Conservation (phyloP, 1,284 basidiomycete species). For the Puccinia novopanici region DNA sequence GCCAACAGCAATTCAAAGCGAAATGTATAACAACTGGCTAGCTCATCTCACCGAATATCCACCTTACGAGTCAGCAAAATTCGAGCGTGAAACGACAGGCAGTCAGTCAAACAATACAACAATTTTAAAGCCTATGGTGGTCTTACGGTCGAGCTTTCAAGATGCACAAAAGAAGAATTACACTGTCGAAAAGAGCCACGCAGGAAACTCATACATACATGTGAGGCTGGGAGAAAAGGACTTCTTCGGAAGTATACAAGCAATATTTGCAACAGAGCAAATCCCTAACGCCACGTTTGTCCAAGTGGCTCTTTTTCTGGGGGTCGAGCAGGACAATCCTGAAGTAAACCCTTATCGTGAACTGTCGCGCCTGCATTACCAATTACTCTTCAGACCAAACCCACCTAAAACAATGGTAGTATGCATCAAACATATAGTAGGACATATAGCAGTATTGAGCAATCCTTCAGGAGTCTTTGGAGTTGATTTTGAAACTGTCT, state of each 20-base stretch:
- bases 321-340: neutral
- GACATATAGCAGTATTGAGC: slow-evolving; percentile 2
- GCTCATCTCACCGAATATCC: neutral
- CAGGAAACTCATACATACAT: slow-evolving; percentile 18
- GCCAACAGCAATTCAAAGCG: neutral
- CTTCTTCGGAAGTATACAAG: slow-evolving; percentile 17
- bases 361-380: slow-evolving; percentile 2
- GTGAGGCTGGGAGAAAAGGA: slow-evolving; percentile 1
- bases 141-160: neutral
- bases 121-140: slow-evolving; percentile 1
- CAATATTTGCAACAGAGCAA: neutral
- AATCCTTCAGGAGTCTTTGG: slow-evolving; percentile 1
- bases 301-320: neutral
- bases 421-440: neutral
- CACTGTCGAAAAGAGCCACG: neutral
- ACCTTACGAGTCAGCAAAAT: neutral
- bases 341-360: neutral
- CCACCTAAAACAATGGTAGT: neutral
- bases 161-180: slow-evolving; percentile 20
- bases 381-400: neutral
- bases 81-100: neutral
- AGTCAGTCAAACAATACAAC: neutral
- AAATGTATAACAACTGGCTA: neutral
- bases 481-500: neutral
- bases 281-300: slow-evolving; percentile 1